Evolutionary conservation across 2,329 filamentous ascomycete species (phyloP), one percentile per base, ranked within the genome.

Genomic region (Alternaria sp.): DNA sequence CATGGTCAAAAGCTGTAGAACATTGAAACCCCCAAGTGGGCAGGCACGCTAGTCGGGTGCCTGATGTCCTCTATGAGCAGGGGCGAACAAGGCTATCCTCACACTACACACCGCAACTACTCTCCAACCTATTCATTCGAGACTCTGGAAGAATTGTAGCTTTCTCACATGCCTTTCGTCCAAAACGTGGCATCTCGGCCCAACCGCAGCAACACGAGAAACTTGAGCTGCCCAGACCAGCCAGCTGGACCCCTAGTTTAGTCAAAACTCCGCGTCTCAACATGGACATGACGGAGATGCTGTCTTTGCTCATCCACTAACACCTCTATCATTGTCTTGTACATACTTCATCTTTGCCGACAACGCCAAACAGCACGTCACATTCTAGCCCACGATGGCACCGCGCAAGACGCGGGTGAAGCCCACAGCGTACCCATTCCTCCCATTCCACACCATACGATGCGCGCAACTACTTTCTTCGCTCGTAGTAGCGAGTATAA

Each of bases 401-500:
- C 25, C 64, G 64, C 37, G 69, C 59, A 25, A 69, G 58, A 59
- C 66, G 57, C 72, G 71, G 62, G 67, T 74, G n/a, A 77, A 77
- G 55, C 82, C 82, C 4, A 82, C 82, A 46, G 73, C 78, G 23
- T 84, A 85, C 65, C 82, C 82, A 25, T 67, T 70, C 55, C 56
- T 84, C 5, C 73, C 78, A 4, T 84, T 84, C 74, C 83, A 84
- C 66, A 67, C 69, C 44, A 70, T 82, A 6, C 80, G 83, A 47
- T 75, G 66, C 60, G 73, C 72, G 15, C 83, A 85, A 68, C 74
- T 84, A 11, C 49, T 83, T 5, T 80, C 82, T 5, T 80, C 80
- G 50, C 58, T 85, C 44, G 79, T 88, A 20, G 86, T 88, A 59
- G 82, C 82, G 5, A 80, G 79, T 28, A 86, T 89, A 55, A 83